Evolutionary conservation across 257 asterid genomes (phyloP).

Genomic region (Leptodermis oblonga): DNA sequence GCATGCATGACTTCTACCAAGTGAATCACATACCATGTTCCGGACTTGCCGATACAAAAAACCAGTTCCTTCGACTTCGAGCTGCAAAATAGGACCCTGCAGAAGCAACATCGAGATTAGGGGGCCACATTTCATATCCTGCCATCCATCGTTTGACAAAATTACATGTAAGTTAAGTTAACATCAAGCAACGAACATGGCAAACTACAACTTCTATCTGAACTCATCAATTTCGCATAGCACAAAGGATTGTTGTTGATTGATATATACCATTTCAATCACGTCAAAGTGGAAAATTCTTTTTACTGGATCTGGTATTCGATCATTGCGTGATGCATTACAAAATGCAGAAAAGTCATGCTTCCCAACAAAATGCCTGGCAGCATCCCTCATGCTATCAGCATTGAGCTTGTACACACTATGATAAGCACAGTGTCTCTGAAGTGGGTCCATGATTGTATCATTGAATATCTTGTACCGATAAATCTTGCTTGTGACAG

Average conservation of each 20-base stretch:
- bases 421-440: conserved; percentile 69
- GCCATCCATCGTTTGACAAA: background rate
- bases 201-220: background rate
- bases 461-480: conserved; percentile 67
- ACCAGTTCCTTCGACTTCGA: conserved; percentile 93
- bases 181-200: background rate
- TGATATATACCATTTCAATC: conserved; percentile 53
- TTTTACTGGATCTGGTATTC: conserved; percentile 70
- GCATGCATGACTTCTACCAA: background rate
- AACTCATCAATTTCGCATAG: conserved; percentile 7
- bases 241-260: conserved; percentile 5
- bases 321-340: conserved; percentile 63
- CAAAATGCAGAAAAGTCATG: conserved; percentile 89
- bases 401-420: conserved; percentile 62
- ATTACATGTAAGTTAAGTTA: background rate
- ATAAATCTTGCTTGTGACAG: conserved; percentile 74
- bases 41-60: conserved; percentile 90
- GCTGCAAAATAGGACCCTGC: conserved; percentile 82
- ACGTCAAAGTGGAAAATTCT: conserved; percentile 62
- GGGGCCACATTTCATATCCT: background rate
- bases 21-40: conserved; percentile 61
- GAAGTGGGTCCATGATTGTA: conserved; percentile 75
- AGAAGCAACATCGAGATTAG: background rate
- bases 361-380: conserved; percentile 62
- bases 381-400: conserved; percentile 67